These are phyloP conservation scores for Fusarium transvaalense DNA, from an alignment of 2,329 filamentous ascomycete genomes.

Conservation along the genomic window DNA sequence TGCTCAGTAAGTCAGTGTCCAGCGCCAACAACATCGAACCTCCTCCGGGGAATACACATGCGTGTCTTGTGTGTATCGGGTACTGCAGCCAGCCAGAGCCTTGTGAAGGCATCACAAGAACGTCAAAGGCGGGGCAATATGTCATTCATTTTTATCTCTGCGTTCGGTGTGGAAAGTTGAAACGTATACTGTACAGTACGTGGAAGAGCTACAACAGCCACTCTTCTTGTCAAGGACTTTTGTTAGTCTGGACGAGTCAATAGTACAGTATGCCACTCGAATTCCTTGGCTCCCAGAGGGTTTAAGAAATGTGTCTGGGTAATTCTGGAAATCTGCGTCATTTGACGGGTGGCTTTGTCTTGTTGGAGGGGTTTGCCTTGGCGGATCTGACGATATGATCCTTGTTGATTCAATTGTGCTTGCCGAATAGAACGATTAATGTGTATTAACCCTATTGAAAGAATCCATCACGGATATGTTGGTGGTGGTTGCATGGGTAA, in stretches of 20 bases:
- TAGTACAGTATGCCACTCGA: slow-evolving; percentile 17
- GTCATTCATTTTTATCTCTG: slow-evolving; percentile 15
- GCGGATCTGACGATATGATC: not conserved
- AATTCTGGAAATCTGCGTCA: slow-evolving; percentile 25
- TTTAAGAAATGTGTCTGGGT: not conserved
- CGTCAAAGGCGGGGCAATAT: slow-evolving; percentile 26
- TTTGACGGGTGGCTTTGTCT: slow-evolving; percentile 5
- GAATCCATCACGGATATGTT: slow-evolving; percentile 1
- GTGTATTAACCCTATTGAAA: not conserved
- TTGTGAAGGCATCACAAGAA: slow-evolving; percentile 20
- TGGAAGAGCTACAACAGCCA: slow-evolving; percentile 4
- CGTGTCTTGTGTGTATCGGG: slow-evolving; percentile 12
- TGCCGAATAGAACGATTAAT: slow-evolving; percentile 3
- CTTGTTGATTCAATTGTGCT: slow-evolving; percentile 4
- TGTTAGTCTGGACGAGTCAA: slow-evolving; percentile 19
- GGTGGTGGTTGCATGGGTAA: slow-evolving; percentile 12
- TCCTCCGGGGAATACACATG: slow-evolving; percentile 5
- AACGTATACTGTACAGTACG: slow-evolving; percentile 1
- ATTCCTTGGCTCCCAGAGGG: not conserved
- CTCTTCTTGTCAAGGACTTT: slow-evolving; percentile 20
- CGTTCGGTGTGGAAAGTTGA: slow-evolving; percentile 8
- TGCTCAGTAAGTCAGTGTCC: slow-evolving; percentile 12
- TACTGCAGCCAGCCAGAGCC: slow-evolving; percentile 41
- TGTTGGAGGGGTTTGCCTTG: slow-evolving; percentile 3
- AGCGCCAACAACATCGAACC: not conserved